Evolutionary conservation across 441 rosid genomes (phyloP), one percentile per base, ranked within the genome.

Genomic region (Aquilaria agallochum): DNA sequence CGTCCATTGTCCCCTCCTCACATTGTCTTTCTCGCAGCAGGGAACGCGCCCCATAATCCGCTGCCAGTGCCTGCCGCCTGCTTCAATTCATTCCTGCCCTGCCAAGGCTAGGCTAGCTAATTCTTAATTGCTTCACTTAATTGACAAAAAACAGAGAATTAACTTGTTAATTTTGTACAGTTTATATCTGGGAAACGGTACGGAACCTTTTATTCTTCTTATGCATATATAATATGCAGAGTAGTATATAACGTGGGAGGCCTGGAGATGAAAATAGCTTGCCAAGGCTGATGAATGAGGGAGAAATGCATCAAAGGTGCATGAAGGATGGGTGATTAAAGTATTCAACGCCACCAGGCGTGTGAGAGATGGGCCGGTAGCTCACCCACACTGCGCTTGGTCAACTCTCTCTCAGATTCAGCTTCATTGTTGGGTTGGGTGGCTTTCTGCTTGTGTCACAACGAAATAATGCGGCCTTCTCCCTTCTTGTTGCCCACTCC

Each of bases 311-410:
- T 34, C 61, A 56, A 83, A 88, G 63, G 68, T 63, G 68, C 65
- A 68, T 60, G 66, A 56, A 27, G 49, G 59, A 64, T 60, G 36
- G 53, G 47, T 58, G 33, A 81, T 85, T 84, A 88, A 87, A 90
- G 87, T 89, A 94, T 89, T 94, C 96, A 87, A 94, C 96, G 92
- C 97, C 64, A 53, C 72, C 68, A 88, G 40, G 90, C 78, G 93
- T 83, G 96, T 89, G 96, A 84, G 77, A 20, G 79, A 74, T 65
- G 60, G 72, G 84, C 87, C 44, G 97, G 89, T 94, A 82, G 90
- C 86, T 87, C 97, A 94, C 92, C 94, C 95, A 72, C 90, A 78
- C 76, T 77, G 97, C 96, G 72, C 93, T 81, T 68, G 95, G 97
- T 90, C 95, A 84, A 85, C 79, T 53, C 80, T 59, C 69, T 54